Conservation (phyloP, 179 eudicot genomes). For the Carnegiea gigantea region DNA sequence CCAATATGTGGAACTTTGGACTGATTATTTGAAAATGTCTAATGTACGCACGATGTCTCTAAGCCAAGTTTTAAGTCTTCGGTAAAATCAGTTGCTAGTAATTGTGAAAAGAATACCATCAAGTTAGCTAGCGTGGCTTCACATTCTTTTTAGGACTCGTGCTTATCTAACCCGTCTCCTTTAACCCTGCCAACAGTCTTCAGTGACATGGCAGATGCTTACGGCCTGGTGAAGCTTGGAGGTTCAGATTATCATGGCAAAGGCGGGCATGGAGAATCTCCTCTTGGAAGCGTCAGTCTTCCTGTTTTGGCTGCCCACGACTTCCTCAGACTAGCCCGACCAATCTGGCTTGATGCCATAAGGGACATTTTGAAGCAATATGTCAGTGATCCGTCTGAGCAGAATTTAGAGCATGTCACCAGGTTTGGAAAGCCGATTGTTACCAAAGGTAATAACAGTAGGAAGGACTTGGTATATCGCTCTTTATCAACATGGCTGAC, state of each 20-base stretch:
- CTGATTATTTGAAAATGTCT: no score
- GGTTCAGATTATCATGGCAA: constrained; percentile 94
- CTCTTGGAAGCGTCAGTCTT: constrained; percentile 74
- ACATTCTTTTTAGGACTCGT: no score
- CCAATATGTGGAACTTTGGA: no score
- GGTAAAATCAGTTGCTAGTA: no score
- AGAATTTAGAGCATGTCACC: constrained; percentile 57
- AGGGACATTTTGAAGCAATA: constrained; percentile 50
- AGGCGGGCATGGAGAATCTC: constrained; percentile 75
- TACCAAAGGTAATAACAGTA: constrained; percentile 29
- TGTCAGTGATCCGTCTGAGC: constrained; percentile 58
- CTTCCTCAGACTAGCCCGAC: constrained; percentile 82
- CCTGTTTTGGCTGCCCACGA: constrained; percentile 64
- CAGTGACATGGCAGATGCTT: constrained; percentile 82
- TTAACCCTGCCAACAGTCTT: constrained; percentile 43
- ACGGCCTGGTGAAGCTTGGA: constrained; percentile 84
- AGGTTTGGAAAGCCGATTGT: constrained; percentile 43
- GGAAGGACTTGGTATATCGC: constrained; percentile 44
- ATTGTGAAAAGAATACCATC: not conserved
- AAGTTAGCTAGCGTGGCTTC: not conserved
- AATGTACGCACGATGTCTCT: no score
- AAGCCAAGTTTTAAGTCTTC: no score
- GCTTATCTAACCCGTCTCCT: no score
- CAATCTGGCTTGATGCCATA: constrained; percentile 83
- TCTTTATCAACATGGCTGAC: constrained; percentile 72